Evolutionary conservation across 2,329 filamentous ascomycete genomes (phyloP), one percentile per base, ranked within the genome.

Genomic region (Fusarium siculi): DNA sequence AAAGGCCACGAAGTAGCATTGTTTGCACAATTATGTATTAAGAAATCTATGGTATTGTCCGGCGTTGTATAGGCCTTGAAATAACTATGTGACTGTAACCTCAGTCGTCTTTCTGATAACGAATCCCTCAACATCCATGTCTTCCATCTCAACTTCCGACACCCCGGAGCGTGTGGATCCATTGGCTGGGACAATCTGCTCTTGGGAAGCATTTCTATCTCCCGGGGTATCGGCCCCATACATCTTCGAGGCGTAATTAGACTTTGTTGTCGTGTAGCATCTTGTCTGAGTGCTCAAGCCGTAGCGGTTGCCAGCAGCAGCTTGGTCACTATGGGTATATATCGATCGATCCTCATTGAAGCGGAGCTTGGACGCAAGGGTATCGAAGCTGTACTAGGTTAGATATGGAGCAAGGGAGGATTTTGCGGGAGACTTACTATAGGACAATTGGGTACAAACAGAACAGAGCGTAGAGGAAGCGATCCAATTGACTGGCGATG

Each of bases 361-460:
- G 2, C 76, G 74, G 0, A 80, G 59, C 43, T 80, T 81, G 0
- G 80, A 81, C 10, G 80, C 80, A 11, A 81, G 76, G 0, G 80
- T 77, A 42, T 81, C 80, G 9, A 81, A 79, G 21, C 80, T 78
- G 7, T 3, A 11, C 14, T 0, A 4, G 12, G 7, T 54, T 49
- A 63, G 42, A 9, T 42, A 14, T n/a, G 6, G 8, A 15, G 11
- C 39, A 5, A 42, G 15, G n/a, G 39, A 42, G 12, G 15, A 42
- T 9, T 6, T 42, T 42, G 7, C 21, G 7, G 9, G 5, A 36
- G 4, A 61, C 82, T 71, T 64, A 84, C 82, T 80, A 82, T 63
- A 85, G 76, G 30, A 85, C 78, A 3, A 83, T 76, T 0, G 83
- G 83, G 28, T 84, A 85, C 2, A 84, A 49, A 54, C 83, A 84